Base-by-base conservation (phyloP, 225 moss, liverwort and hornwort genomes). In the Polytrichum formosum region DNA sequence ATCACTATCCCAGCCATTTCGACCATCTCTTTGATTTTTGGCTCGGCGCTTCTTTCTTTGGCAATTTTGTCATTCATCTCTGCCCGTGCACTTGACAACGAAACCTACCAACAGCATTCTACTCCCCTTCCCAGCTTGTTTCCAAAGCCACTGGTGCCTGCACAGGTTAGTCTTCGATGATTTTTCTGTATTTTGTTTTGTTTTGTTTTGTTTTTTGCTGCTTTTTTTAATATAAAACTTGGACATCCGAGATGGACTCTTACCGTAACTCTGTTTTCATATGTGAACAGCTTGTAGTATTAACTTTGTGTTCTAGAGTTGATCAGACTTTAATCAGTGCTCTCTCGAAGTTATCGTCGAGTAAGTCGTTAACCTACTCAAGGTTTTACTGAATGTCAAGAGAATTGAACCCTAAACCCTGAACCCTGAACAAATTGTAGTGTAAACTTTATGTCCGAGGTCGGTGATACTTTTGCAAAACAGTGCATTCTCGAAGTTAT, bases 21-120 rank as follows among this genome's bases (percentile, higher is more conserved):
- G 0, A 75, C 76, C 73, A 72, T 83, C 70, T 27, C 76, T 19
- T 53, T 73, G 16, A 73, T 83, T 26, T 79, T 79, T 13, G 79
- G 83, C 33, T 76, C 67, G 9, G 76, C 79, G 16, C 73, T 83
- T 46, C 53, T 83, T 1, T 73, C 79, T 26, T 55, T 83, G 7
- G 83, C 83, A 46, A 70, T 79, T 35, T 54, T 83, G 10, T 76
- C 79, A 7, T 67, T 79, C 56, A 79, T 83, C 66, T 83, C 79
- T 0, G 79, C 62, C 21, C 65, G 76, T 21, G 70, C 71, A 0
- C 73, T 83, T 18, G 79, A 83, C 56, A 79, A 61, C 23, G 73
- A 76, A 7, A 79, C 66, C 22, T 63, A 67, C 69, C 64, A 73
- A 25, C 64, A 58, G 63, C 79, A 76, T 64, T 33, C 56, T 55